phyloP scores from a whole-genome alignment of 106 monocot species.

The Acorus calamus region DNA sequence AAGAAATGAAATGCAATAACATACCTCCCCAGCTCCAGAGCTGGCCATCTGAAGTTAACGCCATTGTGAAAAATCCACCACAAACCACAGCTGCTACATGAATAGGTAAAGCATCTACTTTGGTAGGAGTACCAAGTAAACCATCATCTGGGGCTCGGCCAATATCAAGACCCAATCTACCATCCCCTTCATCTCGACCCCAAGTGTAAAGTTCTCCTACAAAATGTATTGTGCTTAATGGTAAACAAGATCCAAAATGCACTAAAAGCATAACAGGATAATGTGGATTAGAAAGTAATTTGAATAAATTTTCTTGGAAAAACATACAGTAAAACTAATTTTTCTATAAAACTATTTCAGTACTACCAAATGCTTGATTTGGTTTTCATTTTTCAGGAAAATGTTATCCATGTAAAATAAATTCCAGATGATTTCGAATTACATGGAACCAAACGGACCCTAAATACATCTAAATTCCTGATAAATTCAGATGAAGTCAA shows the following conservation, averaged over 20 bases:
- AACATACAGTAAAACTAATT: too few species aligned
- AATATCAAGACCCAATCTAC: conserved; percentile 83
- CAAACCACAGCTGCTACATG: conserved; percentile 67
- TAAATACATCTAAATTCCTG: too few species aligned
- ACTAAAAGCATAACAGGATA: too few species aligned
- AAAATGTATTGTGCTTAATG: not conserved
- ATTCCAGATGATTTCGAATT: too few species aligned
- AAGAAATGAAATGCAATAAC: not conserved
- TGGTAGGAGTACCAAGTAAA: conserved; percentile 71
- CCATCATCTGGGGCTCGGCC: conserved; percentile 95
- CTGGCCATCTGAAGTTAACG: conserved; percentile 67
- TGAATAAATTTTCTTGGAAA: too few species aligned
- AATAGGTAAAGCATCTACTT: conserved; percentile 64
- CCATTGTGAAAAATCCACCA: conserved; percentile 96
- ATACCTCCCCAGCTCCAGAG: conserved; percentile 98
- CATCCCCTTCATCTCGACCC: conserved; percentile 98
- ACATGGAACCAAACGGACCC: too few species aligned
- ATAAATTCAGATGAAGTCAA: not conserved
- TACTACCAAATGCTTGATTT: too few species aligned
- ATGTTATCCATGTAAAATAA: too few species aligned
- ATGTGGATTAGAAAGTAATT: too few species aligned
- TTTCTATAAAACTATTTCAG: too few species aligned
- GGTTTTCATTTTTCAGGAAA: too few species aligned
- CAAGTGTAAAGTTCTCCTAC: conserved; percentile 90
- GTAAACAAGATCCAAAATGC: too few species aligned